Evolutionary conservation across 2,329 filamentous ascomycete genomes (phyloP).

Genomic region (Penicillium fuscoglaucum): DNA sequence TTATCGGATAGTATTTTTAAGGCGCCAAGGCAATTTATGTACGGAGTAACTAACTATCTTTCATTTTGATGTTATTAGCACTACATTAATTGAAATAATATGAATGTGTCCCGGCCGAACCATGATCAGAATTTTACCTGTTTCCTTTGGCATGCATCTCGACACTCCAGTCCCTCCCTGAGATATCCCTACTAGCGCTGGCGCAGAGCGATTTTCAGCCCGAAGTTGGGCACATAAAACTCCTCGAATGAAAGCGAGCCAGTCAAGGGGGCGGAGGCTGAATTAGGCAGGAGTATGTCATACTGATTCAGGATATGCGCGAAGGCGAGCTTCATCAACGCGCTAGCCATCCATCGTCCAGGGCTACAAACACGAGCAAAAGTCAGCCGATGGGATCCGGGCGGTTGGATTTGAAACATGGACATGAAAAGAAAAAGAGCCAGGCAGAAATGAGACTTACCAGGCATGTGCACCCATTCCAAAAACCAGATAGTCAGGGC

Average conservation of each 20-base stretch:
- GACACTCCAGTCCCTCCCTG: background rate
- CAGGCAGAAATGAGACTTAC: conserved; percentile 12
- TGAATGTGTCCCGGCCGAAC: background rate
- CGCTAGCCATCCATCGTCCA: conserved; percentile 26
- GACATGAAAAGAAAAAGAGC: background rate
- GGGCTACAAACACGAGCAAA: conserved; percentile 18
- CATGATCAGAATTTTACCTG: background rate
- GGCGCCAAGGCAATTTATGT: background rate
- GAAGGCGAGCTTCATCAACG: conserved; percentile 22
- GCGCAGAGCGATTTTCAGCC: conserved; percentile 31
- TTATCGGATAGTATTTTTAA: background rate
- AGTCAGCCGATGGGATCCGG: conserved; percentile 15
- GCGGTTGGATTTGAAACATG: conserved; percentile 18
- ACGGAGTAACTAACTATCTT: too few relatives aligned
- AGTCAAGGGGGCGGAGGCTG: conserved; percentile 5
- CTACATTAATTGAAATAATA: background rate
- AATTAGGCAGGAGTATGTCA: conserved; percentile 17
- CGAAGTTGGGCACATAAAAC: conserved; percentile 27
- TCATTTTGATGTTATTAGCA: background rate
- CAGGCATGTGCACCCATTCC: conserved; percentile 26
- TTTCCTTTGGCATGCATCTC: background rate
- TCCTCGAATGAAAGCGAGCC: conserved; percentile 27
- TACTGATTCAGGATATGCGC: conserved; percentile 19
- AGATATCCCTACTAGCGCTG: conserved; percentile 32
- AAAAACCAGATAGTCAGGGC: conserved; percentile 27